Percentiles rank a stretch among this genome's conserved stretches.
Evolutionary conservation across 2,329 filamentous ascomycete genomes (phyloP).

Genomic region (Trichophyton schoenleinii): DNA sequence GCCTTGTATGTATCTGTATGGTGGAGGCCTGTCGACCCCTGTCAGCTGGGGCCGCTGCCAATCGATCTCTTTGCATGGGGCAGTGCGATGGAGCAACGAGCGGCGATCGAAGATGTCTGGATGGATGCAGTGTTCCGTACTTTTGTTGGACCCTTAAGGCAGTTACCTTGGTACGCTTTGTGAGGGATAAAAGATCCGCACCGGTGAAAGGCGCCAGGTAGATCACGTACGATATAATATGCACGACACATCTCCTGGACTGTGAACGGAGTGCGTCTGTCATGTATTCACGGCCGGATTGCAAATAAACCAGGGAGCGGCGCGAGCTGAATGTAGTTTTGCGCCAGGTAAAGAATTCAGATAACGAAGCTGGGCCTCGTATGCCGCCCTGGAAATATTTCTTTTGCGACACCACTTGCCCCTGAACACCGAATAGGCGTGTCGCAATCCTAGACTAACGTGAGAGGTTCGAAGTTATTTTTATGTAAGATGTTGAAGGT

Average conservation of each 20-base stretch:
- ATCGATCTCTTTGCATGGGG: not conserved
- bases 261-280: not conserved
- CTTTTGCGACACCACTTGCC: not conserved
- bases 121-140: not conserved
- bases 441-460: not conserved
- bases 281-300: not conserved
- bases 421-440: not conserved
- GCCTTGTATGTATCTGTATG: not conserved
- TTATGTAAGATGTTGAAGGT: not conserved
- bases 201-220: not conserved
- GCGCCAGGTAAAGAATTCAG: not conserved
- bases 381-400: not conserved
- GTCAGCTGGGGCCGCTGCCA: not conserved
- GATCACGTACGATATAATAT: not conserved
- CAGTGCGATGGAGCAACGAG: not conserved
- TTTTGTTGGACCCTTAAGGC: not conserved
- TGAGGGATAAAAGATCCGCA: not conserved
- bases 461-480: not conserved
- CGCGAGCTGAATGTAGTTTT: not conserved
- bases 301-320: not conserved
- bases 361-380: not conserved
- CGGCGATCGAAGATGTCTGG: not conserved
- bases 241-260: not conserved
- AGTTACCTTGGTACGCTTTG: not conserved
- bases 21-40: not conserved